Base-by-base conservation (phyloP, 768 basidiomycete species). In the Kwoniella dejecticola region DNA sequence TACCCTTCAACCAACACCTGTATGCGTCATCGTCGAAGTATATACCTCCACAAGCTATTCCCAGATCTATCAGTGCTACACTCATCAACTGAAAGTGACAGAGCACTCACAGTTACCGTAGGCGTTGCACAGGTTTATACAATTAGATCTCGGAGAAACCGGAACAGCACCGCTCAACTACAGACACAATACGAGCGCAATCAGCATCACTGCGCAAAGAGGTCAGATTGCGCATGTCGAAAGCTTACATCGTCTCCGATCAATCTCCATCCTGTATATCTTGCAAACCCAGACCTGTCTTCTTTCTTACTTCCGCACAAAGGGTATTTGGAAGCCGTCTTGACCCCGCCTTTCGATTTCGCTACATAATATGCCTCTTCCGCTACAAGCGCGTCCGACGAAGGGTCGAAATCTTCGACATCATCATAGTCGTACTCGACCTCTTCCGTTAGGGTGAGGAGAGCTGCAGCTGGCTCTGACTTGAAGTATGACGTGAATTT, bases 201-300 rank as follows among this genome's bases (percentile, higher is more conserved):
- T 40, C n/a, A n/a, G n/a, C n/a, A n/a, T n/a, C n/a, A n/a, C n/a
- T n/a, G n/a, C n/a, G n/a, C n/a, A n/a, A n/a, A n/a, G n/a, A n/a
- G n/a, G n/a, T n/a, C n/a, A n/a, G n/a, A n/a, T n/a, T 44, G 27
- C 44, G 6, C 24, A 11, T 30, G 10, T 12, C 26, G 23, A 17
- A 19, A 40, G 26, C 70, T 62, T 59, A 71, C 67, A 41, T 71
- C 70, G 52, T 68, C 64, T 12, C 67, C 70, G 8, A 59, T 55
- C 36, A 71, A 53, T 42, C 62, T 63, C 69, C 69, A 71, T n/a
- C 69, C 69, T 19, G 63, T 46, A 52, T 68, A 71, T 44, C 62
- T 63, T 21, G 69, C 69, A 30, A 66, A 71, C 3, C 69, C 69
- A n/a, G 57, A 62, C 40, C 65, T 41, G n/a, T n/a, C n/a, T 17